A percentile compares a stretch with the other conserved stretches of the same genome.
phyloP scores from a whole-genome alignment of 805 yeast genomes.

The Cyberlindnera xishuangbannaensis region DNA sequence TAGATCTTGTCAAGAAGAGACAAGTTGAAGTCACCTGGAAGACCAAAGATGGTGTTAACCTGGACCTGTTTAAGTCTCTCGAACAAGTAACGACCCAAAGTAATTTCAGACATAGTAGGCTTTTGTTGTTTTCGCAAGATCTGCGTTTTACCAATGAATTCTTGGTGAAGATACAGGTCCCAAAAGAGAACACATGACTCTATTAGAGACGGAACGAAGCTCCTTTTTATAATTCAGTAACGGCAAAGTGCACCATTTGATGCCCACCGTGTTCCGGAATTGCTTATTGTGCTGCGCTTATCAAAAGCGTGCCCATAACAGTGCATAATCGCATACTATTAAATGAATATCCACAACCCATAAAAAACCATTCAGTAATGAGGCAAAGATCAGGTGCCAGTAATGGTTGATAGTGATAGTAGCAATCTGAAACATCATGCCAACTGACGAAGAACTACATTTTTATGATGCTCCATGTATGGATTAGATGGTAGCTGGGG shows the following conservation, averaged over 20 bases:
- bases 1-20: conserved; percentile 65
- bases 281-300: conserved; percentile 1
- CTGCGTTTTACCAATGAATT: too few species aligned
- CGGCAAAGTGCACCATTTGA: conserved; percentile 16
- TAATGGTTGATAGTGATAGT: too few species aligned
- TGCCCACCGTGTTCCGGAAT: conserved; percentile 3
- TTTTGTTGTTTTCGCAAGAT: conserved; percentile 6
- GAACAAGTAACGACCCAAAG: conserved; percentile 73
- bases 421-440: too few species aligned
- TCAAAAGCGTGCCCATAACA: conserved; percentile 7
- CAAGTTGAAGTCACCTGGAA: conserved; percentile 80
- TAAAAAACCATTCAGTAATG: too few species aligned
- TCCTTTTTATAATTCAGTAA: not conserved
- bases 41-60: conserved; percentile 68
- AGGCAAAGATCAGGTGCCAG: too few species aligned
- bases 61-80: conserved; percentile 72
- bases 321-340: conserved; percentile 17
- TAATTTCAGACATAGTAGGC: conserved; percentile 32
- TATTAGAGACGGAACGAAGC: not conserved
- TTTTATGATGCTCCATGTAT: too few species aligned
- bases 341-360: conserved; percentile 7
- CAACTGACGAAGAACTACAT: too few species aligned
- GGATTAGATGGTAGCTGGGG: too few species aligned
- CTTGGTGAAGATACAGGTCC: not conserved
- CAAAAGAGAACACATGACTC: not conserved